phyloP scores from a whole-genome alignment of 805 yeast species.

The Schwanniomyces pseudopolymorphus region DNA sequence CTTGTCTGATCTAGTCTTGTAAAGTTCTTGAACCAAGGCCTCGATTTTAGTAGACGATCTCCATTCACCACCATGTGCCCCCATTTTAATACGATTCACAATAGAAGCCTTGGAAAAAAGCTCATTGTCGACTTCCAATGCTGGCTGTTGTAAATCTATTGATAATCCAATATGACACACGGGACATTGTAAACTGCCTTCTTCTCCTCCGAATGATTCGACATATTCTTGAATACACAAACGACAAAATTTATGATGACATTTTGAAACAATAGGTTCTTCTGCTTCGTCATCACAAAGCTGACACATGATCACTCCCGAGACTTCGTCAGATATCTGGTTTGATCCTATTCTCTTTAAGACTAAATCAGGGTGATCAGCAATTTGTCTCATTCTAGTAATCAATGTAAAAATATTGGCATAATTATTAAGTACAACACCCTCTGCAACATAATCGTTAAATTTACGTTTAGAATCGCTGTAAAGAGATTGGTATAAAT shows the following conservation, averaged over 20 bases:
- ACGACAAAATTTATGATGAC: constrained; percentile 92
- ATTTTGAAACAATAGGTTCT: constrained; percentile 91
- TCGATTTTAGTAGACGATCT: constrained; percentile 94
- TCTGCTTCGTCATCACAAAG: constrained; percentile 98
- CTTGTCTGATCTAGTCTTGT: constrained; percentile 78
- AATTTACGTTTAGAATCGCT: constrained; percentile 84
- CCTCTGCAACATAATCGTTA: constrained; percentile 91
- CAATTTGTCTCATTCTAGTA: constrained; percentile 96
- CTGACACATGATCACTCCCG: constrained; percentile 74
- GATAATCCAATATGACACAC: constrained; percentile 93
- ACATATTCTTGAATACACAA: constrained; percentile 88
- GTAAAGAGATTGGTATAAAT: constrained; percentile 82
- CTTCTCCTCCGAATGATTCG: constrained; percentile 71
- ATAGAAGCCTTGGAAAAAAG: constrained; percentile 65
- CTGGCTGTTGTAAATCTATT: constrained; percentile 85
- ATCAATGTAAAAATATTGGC: constrained; percentile 95
- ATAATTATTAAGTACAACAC: constrained; percentile 93
- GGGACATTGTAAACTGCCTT: constrained; percentile 75
- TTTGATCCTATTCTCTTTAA: constrained; percentile 60
- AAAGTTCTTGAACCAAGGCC: constrained; percentile 90
- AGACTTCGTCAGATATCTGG: constrained; percentile 37
- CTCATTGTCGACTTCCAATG: constrained; percentile 67
- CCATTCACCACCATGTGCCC: constrained; percentile 72
- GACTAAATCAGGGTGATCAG: constrained; percentile 97
- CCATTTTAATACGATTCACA: constrained; percentile 84